Base-by-base conservation (phyloP, 225 moss, liverwort and hornwort species). In the Takakia lepidozioides region DNA sequence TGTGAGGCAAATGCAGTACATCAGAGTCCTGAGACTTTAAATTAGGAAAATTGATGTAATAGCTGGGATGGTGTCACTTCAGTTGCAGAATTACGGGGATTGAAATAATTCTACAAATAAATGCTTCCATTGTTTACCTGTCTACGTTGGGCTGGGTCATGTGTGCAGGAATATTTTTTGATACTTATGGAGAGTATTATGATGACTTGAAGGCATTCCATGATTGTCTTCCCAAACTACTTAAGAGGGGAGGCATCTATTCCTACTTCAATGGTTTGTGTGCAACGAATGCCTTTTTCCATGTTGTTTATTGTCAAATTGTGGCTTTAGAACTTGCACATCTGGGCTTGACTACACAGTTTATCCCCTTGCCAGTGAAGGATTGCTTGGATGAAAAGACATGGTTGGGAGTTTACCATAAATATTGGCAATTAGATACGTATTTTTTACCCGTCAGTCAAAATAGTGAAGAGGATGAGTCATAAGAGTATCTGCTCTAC, bases 261-360 rank as follows among this genome's bases (percentile, higher is more conserved):
- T 99, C 98, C 0, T 99, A 71, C 60, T 99, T 99, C 60, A 99
- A 99, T 43, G 98, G 98, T 29, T 70, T 99, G 65, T 99, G 98
- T 68, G 98, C 87, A 19, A 83, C 84, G 19, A 91, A 99, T 58
- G 87, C 91, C 16, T 99, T 99, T 66, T 99, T 99, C 50, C 91
- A 99, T 62, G 70, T 99, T 41, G 91, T 99, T 1, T 91, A 91
- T 47, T 91, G 98, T 59, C 87, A 99, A 55, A 80, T 99, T 21
- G 87, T 85, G 20, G 83, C 85, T 24, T 71, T 91, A 70, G 98
- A 99, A 40, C 67, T 85, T 40, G 77, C 75, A 26, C 81, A 65
- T 19, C 43, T 72, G 30, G 91, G 91, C 38, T 56, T 88, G 24
- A 72, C 61, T 56, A 91, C 90, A n/a, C 84, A 98, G 34, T 84